phyloP scores from a whole-genome alignment of 1,139 yeast species.

The Nakaseomyces glabratus region DNA sequence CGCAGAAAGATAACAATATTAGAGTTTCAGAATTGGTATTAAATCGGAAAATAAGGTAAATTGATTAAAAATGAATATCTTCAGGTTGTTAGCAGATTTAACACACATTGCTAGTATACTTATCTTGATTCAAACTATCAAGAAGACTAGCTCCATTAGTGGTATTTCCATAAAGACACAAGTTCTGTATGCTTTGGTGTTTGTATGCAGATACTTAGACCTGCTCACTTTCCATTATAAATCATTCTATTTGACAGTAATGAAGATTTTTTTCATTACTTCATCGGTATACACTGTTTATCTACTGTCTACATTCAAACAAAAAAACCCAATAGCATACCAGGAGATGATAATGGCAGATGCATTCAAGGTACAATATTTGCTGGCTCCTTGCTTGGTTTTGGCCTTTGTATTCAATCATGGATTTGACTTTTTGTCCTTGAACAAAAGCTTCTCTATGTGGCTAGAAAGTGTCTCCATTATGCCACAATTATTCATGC shows the following conservation, averaged over 20 bases:
- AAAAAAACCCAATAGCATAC: constrained; percentile 43
- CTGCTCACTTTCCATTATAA: constrained; percentile 42
- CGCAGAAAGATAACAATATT: not conserved
- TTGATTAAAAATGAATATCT: constrained; percentile 38
- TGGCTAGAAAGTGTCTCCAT: constrained; percentile 92
- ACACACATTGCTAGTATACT: constrained; percentile 77
- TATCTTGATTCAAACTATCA: constrained; percentile 65
- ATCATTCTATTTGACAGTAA: constrained; percentile 65
- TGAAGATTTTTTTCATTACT: constrained; percentile 73
- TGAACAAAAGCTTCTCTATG: constrained; percentile 66
- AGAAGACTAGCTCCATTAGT: constrained; percentile 52
- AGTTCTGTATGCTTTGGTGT: constrained; percentile 66
- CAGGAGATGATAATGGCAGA: constrained; percentile 55
- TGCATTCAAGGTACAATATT: constrained; percentile 66
- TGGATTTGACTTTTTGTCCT: constrained; percentile 52
- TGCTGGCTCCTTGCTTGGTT: constrained; percentile 54
- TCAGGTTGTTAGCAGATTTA: constrained; percentile 56
- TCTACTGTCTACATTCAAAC: constrained; percentile 43
- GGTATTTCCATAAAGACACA: constrained; percentile 92
- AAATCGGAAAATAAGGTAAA: too few relatives aligned
- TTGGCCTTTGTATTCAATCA: constrained; percentile 59
- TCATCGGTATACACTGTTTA: constrained; percentile 70
- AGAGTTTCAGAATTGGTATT: not conserved
- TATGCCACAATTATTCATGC: constrained; percentile 81
- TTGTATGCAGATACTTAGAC: constrained; percentile 71